Evolutionary conservation across 139 green algal species (phyloP).

Genomic region (Chlorella sp.): DNA sequence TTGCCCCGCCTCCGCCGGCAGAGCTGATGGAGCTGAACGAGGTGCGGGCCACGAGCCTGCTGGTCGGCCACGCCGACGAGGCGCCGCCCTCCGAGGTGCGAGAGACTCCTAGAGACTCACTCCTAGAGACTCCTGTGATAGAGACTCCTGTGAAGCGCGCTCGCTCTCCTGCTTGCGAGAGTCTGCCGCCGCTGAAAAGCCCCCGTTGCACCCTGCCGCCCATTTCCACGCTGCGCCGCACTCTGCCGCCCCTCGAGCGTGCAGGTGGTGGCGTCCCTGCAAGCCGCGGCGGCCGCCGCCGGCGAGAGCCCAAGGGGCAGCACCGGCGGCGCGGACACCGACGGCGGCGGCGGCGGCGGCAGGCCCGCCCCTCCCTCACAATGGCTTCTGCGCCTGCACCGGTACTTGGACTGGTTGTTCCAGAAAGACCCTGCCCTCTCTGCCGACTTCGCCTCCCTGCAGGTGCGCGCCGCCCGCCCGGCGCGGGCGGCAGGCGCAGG

Average conservation of each 20-base stretch:
- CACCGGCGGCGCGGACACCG: conserved; percentile 7
- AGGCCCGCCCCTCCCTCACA: no score
- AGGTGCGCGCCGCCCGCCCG: conserved; percentile 30
- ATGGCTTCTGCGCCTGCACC: conserved; percentile 64
- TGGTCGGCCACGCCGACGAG: conserved; percentile 61
- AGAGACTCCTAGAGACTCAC: no score
- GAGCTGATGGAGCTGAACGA: conserved; percentile 72
- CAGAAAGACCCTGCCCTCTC: conserved; percentile 50
- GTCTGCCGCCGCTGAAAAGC: no score
- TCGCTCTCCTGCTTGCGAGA: no score
- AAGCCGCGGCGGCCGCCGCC: neutral
- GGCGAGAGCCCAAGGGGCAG: neutral
- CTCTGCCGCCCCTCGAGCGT: neutral
- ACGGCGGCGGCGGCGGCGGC: conserved; percentile 15
- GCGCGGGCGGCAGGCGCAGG: no score
- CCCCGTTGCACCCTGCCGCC: no score
- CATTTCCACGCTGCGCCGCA: no score
- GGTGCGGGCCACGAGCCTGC: conserved; percentile 47
- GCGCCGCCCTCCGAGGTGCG: conserved; percentile 44
- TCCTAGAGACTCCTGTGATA: no score
- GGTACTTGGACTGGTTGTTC: conserved; percentile 78
- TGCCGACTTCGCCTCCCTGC: conserved; percentile 68
- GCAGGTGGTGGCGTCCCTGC: conserved; percentile 4
- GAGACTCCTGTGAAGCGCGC: no score
- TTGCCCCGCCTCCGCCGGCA: conserved; percentile 10